Conservation (phyloP, 352 stramenopile genomes). For the Aphanomyces invadans region DNA sequence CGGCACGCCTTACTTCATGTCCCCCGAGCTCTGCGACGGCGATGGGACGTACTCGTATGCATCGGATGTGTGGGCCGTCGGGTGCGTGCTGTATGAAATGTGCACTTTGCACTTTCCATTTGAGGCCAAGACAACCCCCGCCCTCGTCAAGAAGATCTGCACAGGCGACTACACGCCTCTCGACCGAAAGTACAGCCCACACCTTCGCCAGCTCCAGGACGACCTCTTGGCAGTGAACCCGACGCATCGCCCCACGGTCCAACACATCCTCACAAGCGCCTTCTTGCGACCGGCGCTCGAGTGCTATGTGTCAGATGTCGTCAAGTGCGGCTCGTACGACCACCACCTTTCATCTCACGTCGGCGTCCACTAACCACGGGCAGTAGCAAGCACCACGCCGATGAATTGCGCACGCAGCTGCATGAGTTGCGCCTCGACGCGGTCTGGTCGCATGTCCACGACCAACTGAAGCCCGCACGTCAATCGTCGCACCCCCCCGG, state of each 20-base stretch:
- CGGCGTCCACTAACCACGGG: too few species aligned
- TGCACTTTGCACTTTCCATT: slow-evolving; percentile 60
- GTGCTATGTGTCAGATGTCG: slow-evolving; percentile 22
- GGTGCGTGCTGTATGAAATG: slow-evolving; percentile 81
- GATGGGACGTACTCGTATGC: slow-evolving; percentile 71
- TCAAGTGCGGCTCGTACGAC: slow-evolving; percentile 17
- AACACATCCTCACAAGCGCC: slow-evolving; percentile 28
- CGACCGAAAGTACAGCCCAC: slow-evolving; percentile 29
- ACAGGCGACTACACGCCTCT: slow-evolving; percentile 35
- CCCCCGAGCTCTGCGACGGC: slow-evolving; percentile 76
- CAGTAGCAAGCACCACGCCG: slow-evolving; percentile 9
- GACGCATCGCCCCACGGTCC: slow-evolving; percentile 30
- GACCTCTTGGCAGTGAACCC: slow-evolving; percentile 39
- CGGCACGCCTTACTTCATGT: slow-evolving; percentile 88
- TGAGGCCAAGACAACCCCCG: slow-evolving; percentile 34
- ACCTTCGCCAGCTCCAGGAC: slow-evolving; percentile 30
- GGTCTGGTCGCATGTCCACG: neutral
- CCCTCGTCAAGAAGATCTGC: slow-evolving; percentile 56
- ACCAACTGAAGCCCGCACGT: neutral
- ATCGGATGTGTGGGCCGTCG: slow-evolving; percentile 85
- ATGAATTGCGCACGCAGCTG: neutral
- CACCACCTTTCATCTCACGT: too few species aligned
- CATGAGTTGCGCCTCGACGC: neutral
- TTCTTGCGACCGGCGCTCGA: slow-evolving; percentile 15
- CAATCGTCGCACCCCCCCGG: neutral